Evolutionary conservation across 805 yeast genomes (phyloP).

Genomic region (Cyberlindnera galapagoensis): DNA sequence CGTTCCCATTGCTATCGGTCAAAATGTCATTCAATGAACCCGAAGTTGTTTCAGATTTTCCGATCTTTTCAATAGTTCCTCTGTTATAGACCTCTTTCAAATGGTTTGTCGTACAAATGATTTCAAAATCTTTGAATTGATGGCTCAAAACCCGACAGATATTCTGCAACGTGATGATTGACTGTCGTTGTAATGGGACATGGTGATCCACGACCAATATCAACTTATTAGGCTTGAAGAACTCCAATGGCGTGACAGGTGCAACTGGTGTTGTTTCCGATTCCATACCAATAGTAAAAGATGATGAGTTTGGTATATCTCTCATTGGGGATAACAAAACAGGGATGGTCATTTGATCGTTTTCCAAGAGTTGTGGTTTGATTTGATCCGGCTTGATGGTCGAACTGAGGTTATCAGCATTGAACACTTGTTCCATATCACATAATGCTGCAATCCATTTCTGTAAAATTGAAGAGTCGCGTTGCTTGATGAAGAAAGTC

Average conservation of each 20-base stretch:
- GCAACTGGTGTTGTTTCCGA: no score
- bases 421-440: conserved; percentile 26
- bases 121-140: conserved; percentile 9
- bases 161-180: conserved; percentile 14
- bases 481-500: conserved; percentile 21
- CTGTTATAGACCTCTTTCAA: conserved; percentile 3
- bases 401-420: conserved; percentile 26
- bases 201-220: conserved; percentile 16
- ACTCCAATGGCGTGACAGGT: conserved; percentile 5
- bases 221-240: conserved; percentile 11
- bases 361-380: conserved; percentile 5
- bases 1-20: conserved; percentile 3
- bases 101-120: conserved; percentile 14
- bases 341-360: conserved; percentile 16
- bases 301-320: no score
- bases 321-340: conserved; percentile 20
- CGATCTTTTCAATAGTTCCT: conserved; percentile 5
- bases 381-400: no score
- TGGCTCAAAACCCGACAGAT: conserved; percentile 16
- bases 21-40: conserved; percentile 2
- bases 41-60: conserved; percentile 2
- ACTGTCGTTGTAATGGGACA: conserved; percentile 3
- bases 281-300: no score
- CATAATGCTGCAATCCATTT: conserved; percentile 37
- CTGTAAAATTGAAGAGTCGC: conserved; percentile 26